Conservation (phyloP, 495 filamentous ascomycete species). For the Pyrenopolyporus hunteri region DNA sequence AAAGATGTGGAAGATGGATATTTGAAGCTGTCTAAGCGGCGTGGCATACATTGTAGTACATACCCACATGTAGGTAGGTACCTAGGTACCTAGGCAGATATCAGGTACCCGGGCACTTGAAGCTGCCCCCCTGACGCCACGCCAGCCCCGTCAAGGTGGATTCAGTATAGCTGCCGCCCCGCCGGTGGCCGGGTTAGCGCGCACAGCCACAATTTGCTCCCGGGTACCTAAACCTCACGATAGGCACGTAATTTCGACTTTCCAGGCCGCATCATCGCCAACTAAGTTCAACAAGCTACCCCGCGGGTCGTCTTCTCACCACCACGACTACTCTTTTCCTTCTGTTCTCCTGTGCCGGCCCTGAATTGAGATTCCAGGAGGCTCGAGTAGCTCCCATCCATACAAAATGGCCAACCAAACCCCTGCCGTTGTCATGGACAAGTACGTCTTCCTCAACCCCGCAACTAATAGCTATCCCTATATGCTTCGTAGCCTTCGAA, state of each 20-base stretch:
- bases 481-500: neutral
- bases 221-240: conserved; percentile 24
- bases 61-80: too few relatives aligned
- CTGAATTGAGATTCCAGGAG: conserved; percentile 28
- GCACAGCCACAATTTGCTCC: conserved; percentile 32
- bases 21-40: too few relatives aligned
- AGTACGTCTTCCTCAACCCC: conserved; percentile 69
- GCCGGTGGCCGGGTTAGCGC: neutral
- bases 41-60: too few relatives aligned
- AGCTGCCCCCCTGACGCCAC: too few relatives aligned
- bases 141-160: too few relatives aligned
- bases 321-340: conserved; percentile 11
- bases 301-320: conserved; percentile 17
- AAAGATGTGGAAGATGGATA: too few relatives aligned
- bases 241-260: conserved; percentile 33
- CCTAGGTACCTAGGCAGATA: too few relatives aligned
- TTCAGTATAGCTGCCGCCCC: too few relatives aligned
- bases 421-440: conserved; percentile 99
- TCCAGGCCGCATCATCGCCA: conserved; percentile 2
- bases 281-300: conserved; percentile 33
- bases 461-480: conserved; percentile 14
- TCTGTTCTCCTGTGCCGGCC: neutral
- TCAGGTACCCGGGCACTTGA: too few relatives aligned
- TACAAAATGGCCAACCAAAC: conserved; percentile 89
- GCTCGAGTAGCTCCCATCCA: conserved; percentile 36